Base-by-base conservation (phyloP, 2,329 filamentous ascomycete species). In the Penicillium digitatum region DNA sequence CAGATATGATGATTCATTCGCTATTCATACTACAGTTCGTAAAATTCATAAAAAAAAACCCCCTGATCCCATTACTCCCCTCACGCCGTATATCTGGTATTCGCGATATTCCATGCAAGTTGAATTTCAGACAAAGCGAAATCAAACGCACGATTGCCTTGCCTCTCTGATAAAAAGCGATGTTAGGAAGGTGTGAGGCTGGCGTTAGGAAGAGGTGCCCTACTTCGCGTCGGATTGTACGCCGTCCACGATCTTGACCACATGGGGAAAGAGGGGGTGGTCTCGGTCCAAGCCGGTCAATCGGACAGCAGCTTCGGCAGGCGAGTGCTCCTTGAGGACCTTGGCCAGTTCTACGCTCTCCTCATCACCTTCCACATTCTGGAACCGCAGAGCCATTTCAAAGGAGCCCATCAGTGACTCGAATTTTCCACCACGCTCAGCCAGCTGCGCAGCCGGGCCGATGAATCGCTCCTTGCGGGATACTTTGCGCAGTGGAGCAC, bases 391-490 rank as follows among this genome's bases (percentile, higher is more conserved):
- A 7, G 90, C 87, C 85, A 93, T 90, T 80, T 97, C 93, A 43
- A 94, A 84, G 20, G 90, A 89, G 55, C 87, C 87, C 50, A 97
- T 79, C 29, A 99, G 82, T 50, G 83, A 86, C 55, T 85, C 81
- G 72, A 87, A 87, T 65, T 84, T 82, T 75, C 90, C 81, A 56
- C 85, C 90, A 57, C 82, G 81, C 80, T 96, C 90, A 43, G 91
- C 91, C 18, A 99, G 84, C 76, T 95, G 88, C 10, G 89, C 85
- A 43, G 94, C 93, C 5, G 94, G 94, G 43, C 89, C 91, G 66
- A 99, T 87, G 79, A 99, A 96, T 42, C 94, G 91, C 79, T 99
- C 94, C 79, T 95, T 94, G 74, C 92, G 89, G 62, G 87, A 87
- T 32, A 99, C 83, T 82, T 99, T 99, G 72, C 94, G 88, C 57